Evolutionary conservation across 768 basidiomycete genomes (phyloP).

Genomic region (Suillus brevipes): DNA sequence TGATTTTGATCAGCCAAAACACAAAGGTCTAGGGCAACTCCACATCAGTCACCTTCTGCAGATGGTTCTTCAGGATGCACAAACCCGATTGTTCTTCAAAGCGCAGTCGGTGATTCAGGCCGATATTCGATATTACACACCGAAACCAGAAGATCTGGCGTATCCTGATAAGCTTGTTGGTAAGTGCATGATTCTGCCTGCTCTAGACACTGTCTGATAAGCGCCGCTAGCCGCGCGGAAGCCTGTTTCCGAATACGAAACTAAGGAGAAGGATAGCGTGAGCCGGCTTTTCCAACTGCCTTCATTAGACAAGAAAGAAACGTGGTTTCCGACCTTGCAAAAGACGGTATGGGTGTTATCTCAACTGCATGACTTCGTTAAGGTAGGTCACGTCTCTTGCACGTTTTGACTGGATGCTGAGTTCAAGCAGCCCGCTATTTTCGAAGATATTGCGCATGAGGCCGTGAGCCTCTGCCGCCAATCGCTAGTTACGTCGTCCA

Average conservation of each 20-base stretch:
- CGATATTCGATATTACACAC: slow-evolving; percentile 82
- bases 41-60: slow-evolving; percentile 81
- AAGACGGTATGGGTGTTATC: slow-evolving; percentile 91
- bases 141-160: slow-evolving; percentile 75
- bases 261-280: slow-evolving; percentile 68
- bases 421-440: slow-evolving; percentile 78
- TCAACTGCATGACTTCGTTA: slow-evolving; percentile 88
- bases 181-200: slow-evolving; percentile 35
- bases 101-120: slow-evolving; percentile 89
- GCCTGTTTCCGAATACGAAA: slow-evolving; percentile 42
- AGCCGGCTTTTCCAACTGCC: slow-evolving; percentile 71
- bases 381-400: slow-evolving; percentile 49
- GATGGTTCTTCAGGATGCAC: slow-evolving; percentile 94
- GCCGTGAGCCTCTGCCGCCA: slow-evolving; percentile 80
- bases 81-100: slow-evolving; percentile 94
- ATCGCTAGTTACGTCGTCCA: slow-evolving; percentile 74
- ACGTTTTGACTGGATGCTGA: slow-evolving; percentile 4
- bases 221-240: slow-evolving; percentile 45
- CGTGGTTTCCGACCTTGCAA: slow-evolving; percentile 89
- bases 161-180: slow-evolving; percentile 84
- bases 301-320: slow-evolving; percentile 71
- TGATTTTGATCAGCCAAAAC: slow-evolving; percentile 38
- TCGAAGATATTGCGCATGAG: slow-evolving; percentile 95
- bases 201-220: slow-evolving; percentile 3
- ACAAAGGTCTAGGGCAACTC: slow-evolving; percentile 53